Evolutionary conservation across 164 flowering plant species (phyloP).

Genomic region (Vitis vinifera): ASM3070453v1 NC_081812.1:17815501-17816000

Average conservation of each 20-base stretch:
- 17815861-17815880: conserved; percentile 25
- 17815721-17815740: conserved; percentile 81
- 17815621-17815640: neutral
- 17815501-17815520: conserved; percentile 83
- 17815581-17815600: neutral
- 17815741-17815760: conserved; percentile 41
- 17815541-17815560: neutral
- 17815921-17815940: conserved; percentile 76
- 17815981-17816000: neutral
- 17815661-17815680: neutral
- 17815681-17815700: neutral
- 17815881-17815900: conserved; percentile 40
- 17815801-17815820: conserved; percentile 18
- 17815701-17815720: conserved; percentile 49
- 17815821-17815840: conserved; percentile 14
- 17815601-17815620: neutral
- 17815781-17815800: conserved; percentile 38
- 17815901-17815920: conserved; percentile 67
- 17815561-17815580: neutral
- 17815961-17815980: neutral
- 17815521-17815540: conserved; percentile 48
- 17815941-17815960: conserved; percentile 23
- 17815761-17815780: conserved; percentile 37
- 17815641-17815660: neutral
- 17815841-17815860: conserved; percentile 30